These are phyloP conservation scores for Nicotiana benthamiana DNA, from an alignment of 257 asterid species.

Conservation along the genomic window DNA sequence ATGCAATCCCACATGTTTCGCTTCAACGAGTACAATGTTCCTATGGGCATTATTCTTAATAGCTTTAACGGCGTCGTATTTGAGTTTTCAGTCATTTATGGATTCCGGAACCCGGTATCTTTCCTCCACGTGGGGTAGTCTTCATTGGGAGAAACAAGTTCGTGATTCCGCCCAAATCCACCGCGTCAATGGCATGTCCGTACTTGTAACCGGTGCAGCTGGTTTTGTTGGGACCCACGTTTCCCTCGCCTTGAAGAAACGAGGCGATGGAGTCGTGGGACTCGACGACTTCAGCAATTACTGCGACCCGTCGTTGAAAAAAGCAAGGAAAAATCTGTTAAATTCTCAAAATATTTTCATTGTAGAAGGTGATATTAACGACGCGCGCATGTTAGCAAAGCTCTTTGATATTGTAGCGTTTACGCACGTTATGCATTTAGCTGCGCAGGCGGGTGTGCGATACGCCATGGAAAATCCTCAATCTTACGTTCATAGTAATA, in stretches of 20 bases:
- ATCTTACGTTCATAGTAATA: conserved; percentile 19
- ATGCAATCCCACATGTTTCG: no score
- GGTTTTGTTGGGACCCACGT: conserved; percentile 21
- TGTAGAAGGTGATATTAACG: conserved; percentile 17
- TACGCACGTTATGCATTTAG: conserved; percentile 19
- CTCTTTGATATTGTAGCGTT: conserved; percentile 17
- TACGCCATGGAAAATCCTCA: conserved; percentile 19
- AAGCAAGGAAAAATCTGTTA: conserved; percentile 2
- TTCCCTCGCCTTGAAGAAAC: conserved; percentile 10
- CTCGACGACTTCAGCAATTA: conserved; percentile 16
- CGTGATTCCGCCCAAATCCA: conserved; percentile 13
- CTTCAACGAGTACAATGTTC: conserved; percentile 21
- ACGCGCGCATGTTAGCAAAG: neutral
- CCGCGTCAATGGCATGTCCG: conserved; percentile 15
- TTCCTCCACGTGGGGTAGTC: conserved; percentile 19
- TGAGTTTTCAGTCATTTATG: conserved; percentile 19
- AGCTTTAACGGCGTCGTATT: conserved; percentile 21
- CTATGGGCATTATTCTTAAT: conserved; percentile 20
- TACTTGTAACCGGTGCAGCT: conserved; percentile 17
- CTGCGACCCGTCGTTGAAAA: conserved; percentile 15
- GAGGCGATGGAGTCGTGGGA: conserved; percentile 19
- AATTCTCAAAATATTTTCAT: neutral
- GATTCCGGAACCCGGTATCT: conserved; percentile 15
- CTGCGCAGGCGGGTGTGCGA: conserved; percentile 21
- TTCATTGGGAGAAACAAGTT: conserved; percentile 23